phyloP scores from a whole-genome alignment of 805 yeast genomes.

The Tetrapisispora phaffii region DNA sequence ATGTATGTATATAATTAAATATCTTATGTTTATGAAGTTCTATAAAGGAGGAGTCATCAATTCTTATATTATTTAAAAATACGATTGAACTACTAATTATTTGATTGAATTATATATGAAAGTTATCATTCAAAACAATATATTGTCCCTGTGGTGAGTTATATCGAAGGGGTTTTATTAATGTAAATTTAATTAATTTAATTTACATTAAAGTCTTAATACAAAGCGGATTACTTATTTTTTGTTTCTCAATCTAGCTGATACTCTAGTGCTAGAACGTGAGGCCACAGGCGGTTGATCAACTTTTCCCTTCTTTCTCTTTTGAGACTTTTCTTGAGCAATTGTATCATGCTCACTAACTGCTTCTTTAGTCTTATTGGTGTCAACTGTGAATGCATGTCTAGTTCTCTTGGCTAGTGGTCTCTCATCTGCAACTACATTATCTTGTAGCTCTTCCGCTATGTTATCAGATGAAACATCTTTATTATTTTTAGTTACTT shows the following conservation, averaged over 20 bases:
- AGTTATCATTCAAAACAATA: too few species aligned
- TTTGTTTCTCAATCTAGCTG: constrained; percentile 24
- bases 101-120: too few species aligned
- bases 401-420: constrained; percentile 22
- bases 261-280: constrained; percentile 16
- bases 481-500: constrained; percentile 4
- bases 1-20: background rate
- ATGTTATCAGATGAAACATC: background rate
- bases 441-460: background rate
- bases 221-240: constrained; percentile 12
- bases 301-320: constrained; percentile 10
- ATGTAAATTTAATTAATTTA: too few species aligned
- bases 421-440: constrained; percentile 2
- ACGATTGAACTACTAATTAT: too few species aligned
- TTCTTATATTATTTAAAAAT: background rate
- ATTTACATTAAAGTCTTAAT: too few species aligned
- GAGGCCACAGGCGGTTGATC: constrained; percentile 3
- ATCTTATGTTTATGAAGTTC: background rate
- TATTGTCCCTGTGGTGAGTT: too few species aligned
- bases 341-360: too few species aligned
- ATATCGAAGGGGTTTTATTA: too few species aligned
- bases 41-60: background rate
- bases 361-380: background rate
- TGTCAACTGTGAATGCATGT: constrained; percentile 8
- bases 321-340: constrained; percentile 11